Evolutionary conservation across 495 filamentous ascomycete genomes (phyloP).

Genomic region (Annulohypoxylon maeteangense): DNA sequence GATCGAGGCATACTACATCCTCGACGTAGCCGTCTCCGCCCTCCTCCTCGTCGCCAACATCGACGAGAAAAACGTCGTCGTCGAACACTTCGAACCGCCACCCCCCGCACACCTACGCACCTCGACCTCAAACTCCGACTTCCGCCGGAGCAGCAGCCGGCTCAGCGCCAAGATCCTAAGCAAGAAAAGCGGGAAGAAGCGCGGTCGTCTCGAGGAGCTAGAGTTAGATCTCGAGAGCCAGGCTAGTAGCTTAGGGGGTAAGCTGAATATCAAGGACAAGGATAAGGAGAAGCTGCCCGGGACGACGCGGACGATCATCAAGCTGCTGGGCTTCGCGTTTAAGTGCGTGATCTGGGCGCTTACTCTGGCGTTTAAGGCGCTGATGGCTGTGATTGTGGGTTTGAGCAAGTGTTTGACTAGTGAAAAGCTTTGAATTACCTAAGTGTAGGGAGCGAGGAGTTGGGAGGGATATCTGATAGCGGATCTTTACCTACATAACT

Average conservation of each 20-base stretch:
- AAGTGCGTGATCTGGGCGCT: constrained; percentile 60
- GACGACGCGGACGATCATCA: constrained; percentile 51
- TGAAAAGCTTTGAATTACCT: constrained; percentile 48
- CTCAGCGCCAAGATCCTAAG: constrained; percentile 38
- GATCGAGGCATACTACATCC: constrained; percentile 72
- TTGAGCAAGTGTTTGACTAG: constrained; percentile 54
- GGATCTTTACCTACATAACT: constrained; percentile 11
- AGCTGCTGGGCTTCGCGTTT: constrained; percentile 54
- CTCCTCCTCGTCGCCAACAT: constrained; percentile 74
- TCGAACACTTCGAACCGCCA: constrained; percentile 65
- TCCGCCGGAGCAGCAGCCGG: constrained; percentile 44
- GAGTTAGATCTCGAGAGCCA: constrained; percentile 68
- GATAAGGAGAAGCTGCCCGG: constrained; percentile 56
- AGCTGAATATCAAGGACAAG: constrained; percentile 47
- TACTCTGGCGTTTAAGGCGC: constrained; percentile 57
- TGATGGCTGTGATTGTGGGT: constrained; percentile 51
- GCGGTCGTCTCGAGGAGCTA: constrained; percentile 60
- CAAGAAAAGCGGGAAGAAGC: constrained; percentile 48
- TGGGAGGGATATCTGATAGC: neutral
- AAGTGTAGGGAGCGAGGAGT: neutral
- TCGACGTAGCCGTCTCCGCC: constrained; percentile 78
- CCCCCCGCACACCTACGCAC: constrained; percentile 48
- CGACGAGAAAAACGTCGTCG: constrained; percentile 61
- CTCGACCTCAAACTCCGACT: constrained; percentile 37
- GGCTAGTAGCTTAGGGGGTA: constrained; percentile 53